Evolutionary conservation across 192 early-diverging fungal species (phyloP).

Genomic region (Gaertneriomyces semiglobifer): DNA sequence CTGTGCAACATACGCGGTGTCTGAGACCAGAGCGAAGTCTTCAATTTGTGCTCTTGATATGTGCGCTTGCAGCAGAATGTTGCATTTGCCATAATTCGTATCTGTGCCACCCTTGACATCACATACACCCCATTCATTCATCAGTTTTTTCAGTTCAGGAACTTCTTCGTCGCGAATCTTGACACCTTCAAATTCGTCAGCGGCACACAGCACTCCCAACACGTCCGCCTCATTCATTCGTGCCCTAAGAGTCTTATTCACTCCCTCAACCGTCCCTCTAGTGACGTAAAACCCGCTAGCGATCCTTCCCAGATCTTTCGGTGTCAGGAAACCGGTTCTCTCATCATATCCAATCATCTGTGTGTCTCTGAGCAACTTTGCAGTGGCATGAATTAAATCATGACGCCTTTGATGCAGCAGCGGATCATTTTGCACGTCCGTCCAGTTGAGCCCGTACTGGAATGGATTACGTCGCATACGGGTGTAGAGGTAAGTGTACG

Average conservation of each 20-base stretch:
- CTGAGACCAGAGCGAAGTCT: conserved; percentile 94
- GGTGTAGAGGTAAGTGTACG: conserved; percentile 95
- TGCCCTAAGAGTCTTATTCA: conserved; percentile 81
- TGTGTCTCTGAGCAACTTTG: conserved; percentile 66
- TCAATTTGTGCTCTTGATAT: conserved; percentile 76
- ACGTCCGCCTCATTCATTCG: conserved; percentile 93
- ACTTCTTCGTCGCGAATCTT: conserved; percentile 87
- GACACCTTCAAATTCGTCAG: conserved; percentile 93
- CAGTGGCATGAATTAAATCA: conserved; percentile 77
- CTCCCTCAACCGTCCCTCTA: conserved; percentile 79
- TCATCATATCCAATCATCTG: conserved; percentile 95
- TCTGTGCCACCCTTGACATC: conserved; percentile 84
- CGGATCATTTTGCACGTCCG: conserved; percentile 75
- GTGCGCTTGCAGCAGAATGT: conserved; percentile 86
- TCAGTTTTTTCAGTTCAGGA: conserved; percentile 71
- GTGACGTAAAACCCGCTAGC: conserved; percentile 91
- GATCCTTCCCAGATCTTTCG: conserved; percentile 91
- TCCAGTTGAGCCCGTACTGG: conserved; percentile 83
- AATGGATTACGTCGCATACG: conserved; percentile 95
- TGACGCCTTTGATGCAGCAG: conserved; percentile 71
- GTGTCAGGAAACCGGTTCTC: conserved; percentile 73
- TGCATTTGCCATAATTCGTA: conserved; percentile 85
- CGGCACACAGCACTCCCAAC: conserved; percentile 79
- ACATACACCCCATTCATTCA: conserved; percentile 71
- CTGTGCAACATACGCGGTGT: conserved; percentile 90